A percentile compares a stretch with the other conserved stretches of the same genome.
Conservation (phyloP, 208 protist genomes). For the Trypanosoma platydactyli region DNA sequence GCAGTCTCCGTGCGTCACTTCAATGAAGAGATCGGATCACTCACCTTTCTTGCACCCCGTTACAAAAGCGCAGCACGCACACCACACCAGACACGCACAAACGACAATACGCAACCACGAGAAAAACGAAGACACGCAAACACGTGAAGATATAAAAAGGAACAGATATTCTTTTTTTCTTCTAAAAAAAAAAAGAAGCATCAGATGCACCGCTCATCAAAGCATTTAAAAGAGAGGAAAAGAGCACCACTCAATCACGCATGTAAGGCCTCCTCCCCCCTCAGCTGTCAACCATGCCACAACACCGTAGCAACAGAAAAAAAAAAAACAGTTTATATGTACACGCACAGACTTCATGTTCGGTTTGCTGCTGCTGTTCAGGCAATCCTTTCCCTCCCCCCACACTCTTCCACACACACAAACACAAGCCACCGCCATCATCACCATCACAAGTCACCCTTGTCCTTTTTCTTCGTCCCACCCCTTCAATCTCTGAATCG, state of each 20-base stretch:
- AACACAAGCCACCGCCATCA: too few species aligned
- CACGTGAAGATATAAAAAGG: background rate
- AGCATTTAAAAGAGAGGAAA: background rate
- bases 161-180: background rate
- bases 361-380: too few species aligned
- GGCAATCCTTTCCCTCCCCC: too few species aligned
- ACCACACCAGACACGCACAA: constrained; percentile 6
- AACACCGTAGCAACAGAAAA: too few species aligned
- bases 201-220: background rate
- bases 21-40: too few species aligned
- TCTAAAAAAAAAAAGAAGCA: constrained; percentile 1
- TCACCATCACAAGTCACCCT: constrained; percentile 2
- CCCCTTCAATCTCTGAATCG: too few species aligned
- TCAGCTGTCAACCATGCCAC: too few species aligned
- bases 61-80: constrained; percentile 1
- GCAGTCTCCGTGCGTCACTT: background rate
- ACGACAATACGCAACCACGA: background rate
- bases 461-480: background rate
- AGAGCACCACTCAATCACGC: background rate
- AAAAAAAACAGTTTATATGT: too few species aligned
- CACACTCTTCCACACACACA: background rate
- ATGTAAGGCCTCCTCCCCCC: too few species aligned
- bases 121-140: constrained; percentile 4
- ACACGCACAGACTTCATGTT: too few species aligned
- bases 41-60: too few species aligned